These are phyloP conservation scores for Malassezia yamatoensis DNA, from an alignment of 1,284 basidiomycete genomes.

Conservation along the genomic window DNA sequence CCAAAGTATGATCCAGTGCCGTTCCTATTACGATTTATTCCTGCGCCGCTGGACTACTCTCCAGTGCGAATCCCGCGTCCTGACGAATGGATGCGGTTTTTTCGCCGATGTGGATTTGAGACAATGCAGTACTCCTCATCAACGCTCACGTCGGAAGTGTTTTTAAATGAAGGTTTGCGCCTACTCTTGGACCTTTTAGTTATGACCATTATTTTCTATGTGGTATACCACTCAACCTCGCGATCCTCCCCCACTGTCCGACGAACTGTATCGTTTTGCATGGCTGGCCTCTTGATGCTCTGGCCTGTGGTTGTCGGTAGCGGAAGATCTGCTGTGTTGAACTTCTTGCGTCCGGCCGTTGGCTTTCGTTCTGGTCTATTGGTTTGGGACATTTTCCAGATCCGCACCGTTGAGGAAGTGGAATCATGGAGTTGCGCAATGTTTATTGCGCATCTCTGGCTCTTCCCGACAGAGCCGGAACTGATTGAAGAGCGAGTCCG, in stretches of 20 bases:
- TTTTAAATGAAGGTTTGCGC: neutral
- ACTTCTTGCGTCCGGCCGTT: constrained; percentile 43
- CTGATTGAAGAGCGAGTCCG: constrained; percentile 34
- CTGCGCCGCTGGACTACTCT: constrained; percentile 1
- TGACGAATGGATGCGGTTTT: neutral
- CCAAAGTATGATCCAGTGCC: neutral
- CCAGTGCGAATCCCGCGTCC: neutral
- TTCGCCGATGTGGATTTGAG: neutral
- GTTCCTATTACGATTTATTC: neutral
- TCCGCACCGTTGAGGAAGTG: constrained; percentile 36
- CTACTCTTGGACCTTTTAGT: neutral
- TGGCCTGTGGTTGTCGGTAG: constrained; percentile 1
- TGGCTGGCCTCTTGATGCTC: neutral
- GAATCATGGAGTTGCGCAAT: constrained; percentile 26
- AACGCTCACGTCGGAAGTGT: neutral
- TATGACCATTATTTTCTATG: neutral
- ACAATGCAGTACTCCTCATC: neutral
- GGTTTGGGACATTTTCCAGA: constrained; percentile 44
- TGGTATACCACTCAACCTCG: neutral
- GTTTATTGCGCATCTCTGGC: constrained; percentile 44
- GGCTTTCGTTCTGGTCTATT: constrained; percentile 40
- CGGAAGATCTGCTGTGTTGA: constrained; percentile 25
- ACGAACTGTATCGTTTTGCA: neutral
- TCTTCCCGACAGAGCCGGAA: constrained; percentile 39
- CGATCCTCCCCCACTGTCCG: neutral